phyloP scores from a whole-genome alignment of 148 eudicot species.

The Persicaria tinctoria region DNA sequence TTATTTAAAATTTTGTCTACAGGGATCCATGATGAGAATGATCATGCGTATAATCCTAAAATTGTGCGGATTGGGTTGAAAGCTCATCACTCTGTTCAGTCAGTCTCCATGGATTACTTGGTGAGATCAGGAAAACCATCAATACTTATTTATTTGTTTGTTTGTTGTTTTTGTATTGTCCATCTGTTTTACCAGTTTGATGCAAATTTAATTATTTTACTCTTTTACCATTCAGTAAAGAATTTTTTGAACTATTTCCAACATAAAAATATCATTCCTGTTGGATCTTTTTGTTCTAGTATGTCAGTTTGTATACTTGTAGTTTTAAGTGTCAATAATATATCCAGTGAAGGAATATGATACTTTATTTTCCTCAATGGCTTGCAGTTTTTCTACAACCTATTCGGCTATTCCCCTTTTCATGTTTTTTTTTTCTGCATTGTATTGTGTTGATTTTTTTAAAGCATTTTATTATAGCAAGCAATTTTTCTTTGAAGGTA shows the following conservation, averaged over 20 bases:
- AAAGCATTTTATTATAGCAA: neutral
- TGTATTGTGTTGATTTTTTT: slow-evolving; percentile 6
- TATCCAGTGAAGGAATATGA: neutral
- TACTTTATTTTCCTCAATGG: neutral
- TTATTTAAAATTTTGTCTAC: slow-evolving; percentile 18
- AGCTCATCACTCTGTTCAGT: slow-evolving; percentile 82
- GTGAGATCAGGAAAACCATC: slow-evolving; percentile 29
- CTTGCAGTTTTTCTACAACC: neutral
- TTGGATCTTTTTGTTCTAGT: neutral
- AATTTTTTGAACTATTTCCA: neutral
- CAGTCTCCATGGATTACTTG: slow-evolving; percentile 94
- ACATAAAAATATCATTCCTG: neutral
- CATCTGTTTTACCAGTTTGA: neutral
- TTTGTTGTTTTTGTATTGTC: neutral
- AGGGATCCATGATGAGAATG: slow-evolving; percentile 97
- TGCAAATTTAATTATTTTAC: neutral
- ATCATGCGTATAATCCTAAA: slow-evolving; percentile 80
- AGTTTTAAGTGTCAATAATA: neutral
- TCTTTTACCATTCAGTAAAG: neutral
- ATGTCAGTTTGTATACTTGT: neutral
- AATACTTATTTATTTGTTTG: neutral
- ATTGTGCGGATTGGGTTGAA: slow-evolving; percentile 95
- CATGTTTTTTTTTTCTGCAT: neutral
- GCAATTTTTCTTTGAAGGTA: slow-evolving; percentile 39
- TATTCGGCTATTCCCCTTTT: neutral